Evolutionary conservation across 164 flowering plant species (phyloP).

Genomic region (Liquidambar formosana): DNA sequence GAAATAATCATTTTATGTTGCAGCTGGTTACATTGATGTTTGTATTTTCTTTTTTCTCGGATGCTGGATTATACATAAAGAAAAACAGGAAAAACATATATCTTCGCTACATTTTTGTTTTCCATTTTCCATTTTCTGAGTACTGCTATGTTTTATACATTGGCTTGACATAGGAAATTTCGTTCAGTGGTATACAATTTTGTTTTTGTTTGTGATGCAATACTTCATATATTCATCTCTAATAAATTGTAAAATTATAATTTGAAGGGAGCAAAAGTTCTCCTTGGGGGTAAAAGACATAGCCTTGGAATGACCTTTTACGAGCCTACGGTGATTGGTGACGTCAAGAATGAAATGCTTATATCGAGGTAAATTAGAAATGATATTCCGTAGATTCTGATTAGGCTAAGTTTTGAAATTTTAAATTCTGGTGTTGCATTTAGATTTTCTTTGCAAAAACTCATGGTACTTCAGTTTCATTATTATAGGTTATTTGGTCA

Average conservation of each 20-base stretch:
- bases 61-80: too few species aligned
- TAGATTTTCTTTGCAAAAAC: neutral
- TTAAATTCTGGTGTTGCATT: neutral
- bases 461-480: neutral
- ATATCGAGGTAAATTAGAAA: constrained; percentile 56
- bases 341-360: constrained; percentile 78
- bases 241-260: neutral
- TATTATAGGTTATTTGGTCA: too few species aligned
- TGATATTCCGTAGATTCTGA: neutral
- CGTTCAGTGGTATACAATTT: too few species aligned
- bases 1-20: too few species aligned
- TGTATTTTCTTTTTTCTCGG: too few species aligned
- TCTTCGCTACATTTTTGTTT: too few species aligned
- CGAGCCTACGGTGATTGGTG: constrained; percentile 85
- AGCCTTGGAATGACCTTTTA: constrained; percentile 90
- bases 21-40: too few species aligned
- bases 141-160: too few species aligned
- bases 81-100: too few species aligned
- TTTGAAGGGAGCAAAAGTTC: constrained; percentile 84
- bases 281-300: constrained; percentile 88
- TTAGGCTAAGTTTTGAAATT: neutral
- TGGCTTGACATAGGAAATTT: too few species aligned
- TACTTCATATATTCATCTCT: neutral
- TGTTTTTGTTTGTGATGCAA: too few species aligned
- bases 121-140: too few species aligned